Conservation (phyloP, 169 alveolate genomes). For the Plasmodium vinckei region DNA sequence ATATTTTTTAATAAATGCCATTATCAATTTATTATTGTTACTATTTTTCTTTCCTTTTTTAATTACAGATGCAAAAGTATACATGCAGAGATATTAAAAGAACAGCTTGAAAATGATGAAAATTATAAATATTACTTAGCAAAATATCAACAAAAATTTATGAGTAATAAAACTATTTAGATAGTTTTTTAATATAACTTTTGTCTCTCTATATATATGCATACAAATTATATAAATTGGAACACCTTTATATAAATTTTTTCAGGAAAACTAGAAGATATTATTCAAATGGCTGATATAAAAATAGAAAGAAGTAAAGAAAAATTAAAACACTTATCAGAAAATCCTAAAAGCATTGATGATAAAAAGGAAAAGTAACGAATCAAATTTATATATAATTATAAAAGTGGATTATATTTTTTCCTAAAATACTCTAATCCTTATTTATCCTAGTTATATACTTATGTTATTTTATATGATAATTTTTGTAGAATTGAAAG, state of each 20-base stretch:
- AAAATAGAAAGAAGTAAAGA: conserved; percentile 60
- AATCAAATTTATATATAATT: conserved; percentile 1
- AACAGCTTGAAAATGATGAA: conserved; percentile 60
- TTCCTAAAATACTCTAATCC: neutral
- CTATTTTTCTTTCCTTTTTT: neutral
- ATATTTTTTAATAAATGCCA: conserved; percentile 26
- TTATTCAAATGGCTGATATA: conserved; percentile 48
- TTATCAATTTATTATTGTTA: neutral
- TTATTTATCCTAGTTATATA: neutral
- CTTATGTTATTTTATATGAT: conserved; percentile 9
- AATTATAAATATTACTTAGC: conserved; percentile 63
- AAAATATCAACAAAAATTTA: conserved; percentile 59
- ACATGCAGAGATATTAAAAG: conserved; percentile 68
- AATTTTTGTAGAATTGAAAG: conserved; percentile 71
- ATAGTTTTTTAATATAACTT: neutral
- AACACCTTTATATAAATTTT: neutral
- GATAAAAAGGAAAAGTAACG: conserved; percentile 78
- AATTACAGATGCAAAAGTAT: conserved; percentile 53
- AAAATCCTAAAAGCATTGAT: conserved; percentile 61
- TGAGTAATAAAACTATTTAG: conserved; percentile 67
- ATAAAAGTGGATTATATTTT: neutral
- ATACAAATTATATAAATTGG: neutral
- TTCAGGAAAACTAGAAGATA: conserved; percentile 40
- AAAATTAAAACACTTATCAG: conserved; percentile 65
- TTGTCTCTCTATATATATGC: neutral